Evolutionary conservation across 2,329 filamentous ascomycete genomes (phyloP), one percentile per base, ranked within the genome.

Genomic region (Talaromyces sp.): DNA sequence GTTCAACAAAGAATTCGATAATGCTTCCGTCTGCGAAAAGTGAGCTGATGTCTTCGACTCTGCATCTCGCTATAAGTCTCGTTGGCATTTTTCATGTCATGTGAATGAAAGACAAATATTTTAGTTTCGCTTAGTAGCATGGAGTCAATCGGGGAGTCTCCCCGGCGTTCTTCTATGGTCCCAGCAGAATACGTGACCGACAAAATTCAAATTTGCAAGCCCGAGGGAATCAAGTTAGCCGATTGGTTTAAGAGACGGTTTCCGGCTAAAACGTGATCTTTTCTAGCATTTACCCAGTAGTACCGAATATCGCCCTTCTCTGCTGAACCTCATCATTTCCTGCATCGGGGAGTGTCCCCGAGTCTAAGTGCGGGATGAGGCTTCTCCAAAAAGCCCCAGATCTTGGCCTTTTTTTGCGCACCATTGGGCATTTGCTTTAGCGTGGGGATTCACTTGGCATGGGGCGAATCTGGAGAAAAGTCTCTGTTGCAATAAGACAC

Each of bases 401-500:
- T 27, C 54, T 57, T 57, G 54, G 54, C 54, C 17, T 3, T 3
- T 39, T 17, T 39, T 15, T 41, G 37, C n/a, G 22, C n/a, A 15
- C 33, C 31, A 57, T 57, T 57, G 33, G 15, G 5, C 33, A 41
- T 22, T 19, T 41, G n/a, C 3, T 37, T 56, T 22, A n/a, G 7
- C n/a, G 3, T 37, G 52, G 10, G 11, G 31, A 25, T 57, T 57
- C 10, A 39, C 54, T 57, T 39, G 54, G 54, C 54, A 15, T 57
- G 35, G 54, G 54, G 54, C 35, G 8, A 35, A 57, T 57, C 54
- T 57, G 54, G 54, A 41, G 54, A 57, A 57, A 25, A 39, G 31
- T 57, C 22, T 22, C 52, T 35, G 22, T 31, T 19, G n/a, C 31
- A n/a, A n/a, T 22, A 25, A 57, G n/a, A 39, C 52, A 39, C 31